phyloP scores from a whole-genome alignment of 495 filamentous ascomycete species.

The Saxophila tyrrhenica region DNA sequence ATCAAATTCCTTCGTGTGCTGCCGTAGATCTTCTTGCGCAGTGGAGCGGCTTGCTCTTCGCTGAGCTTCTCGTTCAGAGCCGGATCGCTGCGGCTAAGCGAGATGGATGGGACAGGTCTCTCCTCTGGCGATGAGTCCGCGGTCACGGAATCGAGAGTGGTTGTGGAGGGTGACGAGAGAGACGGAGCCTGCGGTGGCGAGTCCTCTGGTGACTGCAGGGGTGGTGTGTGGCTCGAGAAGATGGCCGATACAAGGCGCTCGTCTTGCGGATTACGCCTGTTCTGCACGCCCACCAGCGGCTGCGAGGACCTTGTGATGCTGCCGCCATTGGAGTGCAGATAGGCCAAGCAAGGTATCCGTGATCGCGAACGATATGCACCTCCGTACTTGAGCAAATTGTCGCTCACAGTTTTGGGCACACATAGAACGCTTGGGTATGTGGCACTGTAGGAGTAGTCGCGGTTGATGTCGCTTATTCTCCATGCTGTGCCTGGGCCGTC shows the following conservation, averaged over 20 bases:
- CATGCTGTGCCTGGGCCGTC: conserved; percentile 53
- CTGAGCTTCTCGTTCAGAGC: conserved; percentile 57
- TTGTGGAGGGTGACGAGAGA: conserved; percentile 6
- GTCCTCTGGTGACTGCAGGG: conserved; percentile 3
- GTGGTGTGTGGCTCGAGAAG: conserved; percentile 55
- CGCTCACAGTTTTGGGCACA: conserved; percentile 80
- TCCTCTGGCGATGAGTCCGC: conserved; percentile 2
- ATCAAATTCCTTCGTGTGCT: conserved; percentile 93
- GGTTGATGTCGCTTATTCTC: conserved; percentile 84
- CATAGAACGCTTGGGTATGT: conserved; percentile 86
- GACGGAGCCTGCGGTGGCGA: conserved; percentile 15
- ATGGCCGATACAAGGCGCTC: conserved; percentile 88
- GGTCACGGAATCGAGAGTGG: not conserved
- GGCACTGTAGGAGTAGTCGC: conserved; percentile 53
- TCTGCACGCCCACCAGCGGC: conserved; percentile 74
- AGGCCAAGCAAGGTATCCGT: conserved; percentile 79
- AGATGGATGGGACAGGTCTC: not conserved
- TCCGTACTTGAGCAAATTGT: conserved; percentile 93
- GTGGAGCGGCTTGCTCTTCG: conserved; percentile 46
- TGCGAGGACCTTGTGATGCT: conserved; percentile 94
- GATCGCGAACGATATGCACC: conserved; percentile 75
- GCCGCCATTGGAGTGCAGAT: conserved; percentile 94
- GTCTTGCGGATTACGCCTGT: conserved; percentile 89
- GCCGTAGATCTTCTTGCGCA: conserved; percentile 58
- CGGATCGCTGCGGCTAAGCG: conserved; percentile 22